These are phyloP conservation scores for Pleurostoma richardsiae DNA, from an alignment of 2,329 filamentous ascomycete genomes.

Conservation along the genomic window DNA sequence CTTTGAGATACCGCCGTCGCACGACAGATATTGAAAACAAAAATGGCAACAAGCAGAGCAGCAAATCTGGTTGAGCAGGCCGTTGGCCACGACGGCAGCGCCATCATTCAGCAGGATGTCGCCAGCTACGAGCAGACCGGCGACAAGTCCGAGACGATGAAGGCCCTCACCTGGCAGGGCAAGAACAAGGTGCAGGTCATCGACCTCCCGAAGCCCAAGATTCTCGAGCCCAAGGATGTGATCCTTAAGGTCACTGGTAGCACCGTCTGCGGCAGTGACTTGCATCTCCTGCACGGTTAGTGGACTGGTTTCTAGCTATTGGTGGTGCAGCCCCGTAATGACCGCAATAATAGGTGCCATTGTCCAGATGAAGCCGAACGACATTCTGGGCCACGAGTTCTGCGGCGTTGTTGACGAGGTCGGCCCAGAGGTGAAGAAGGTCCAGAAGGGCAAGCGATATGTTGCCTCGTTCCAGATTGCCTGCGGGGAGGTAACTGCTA, in stretches of 20 bases:
- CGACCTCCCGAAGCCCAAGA: conserved; percentile 63
- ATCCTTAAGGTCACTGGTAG: conserved; percentile 72
- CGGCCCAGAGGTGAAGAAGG: conserved; percentile 46
- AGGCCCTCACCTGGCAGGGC: conserved; percentile 75
- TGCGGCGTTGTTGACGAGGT: conserved; percentile 50
- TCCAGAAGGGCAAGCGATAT: conserved; percentile 61
- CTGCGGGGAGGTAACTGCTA: conserved; percentile 36
- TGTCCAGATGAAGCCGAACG: conserved; percentile 55
- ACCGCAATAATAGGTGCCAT: conserved; percentile 29
- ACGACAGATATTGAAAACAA: too few species aligned
- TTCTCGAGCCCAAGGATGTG: conserved; percentile 70
- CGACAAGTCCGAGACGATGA: conserved; percentile 61
- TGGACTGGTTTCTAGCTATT: background rate
- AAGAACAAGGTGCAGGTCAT: conserved; percentile 73
- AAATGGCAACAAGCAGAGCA: conserved; percentile 59
- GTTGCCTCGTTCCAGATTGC: conserved; percentile 87
- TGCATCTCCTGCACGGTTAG: conserved; percentile 50
- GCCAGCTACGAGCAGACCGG: conserved; percentile 47
- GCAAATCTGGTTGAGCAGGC: conserved; percentile 62
- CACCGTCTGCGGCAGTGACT: conserved; percentile 54
- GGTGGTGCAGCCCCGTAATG: background rate
- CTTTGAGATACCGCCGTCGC: too few species aligned
- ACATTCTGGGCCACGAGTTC: conserved; percentile 64
- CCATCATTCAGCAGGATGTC: conserved; percentile 64
- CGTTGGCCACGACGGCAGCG: conserved; percentile 63